A percentile compares a stretch with the other conserved stretches of the same genome.
Evolutionary conservation across 2,329 filamentous ascomycete species (phyloP).

Genomic region (Fusarium mundagurra): DNA sequence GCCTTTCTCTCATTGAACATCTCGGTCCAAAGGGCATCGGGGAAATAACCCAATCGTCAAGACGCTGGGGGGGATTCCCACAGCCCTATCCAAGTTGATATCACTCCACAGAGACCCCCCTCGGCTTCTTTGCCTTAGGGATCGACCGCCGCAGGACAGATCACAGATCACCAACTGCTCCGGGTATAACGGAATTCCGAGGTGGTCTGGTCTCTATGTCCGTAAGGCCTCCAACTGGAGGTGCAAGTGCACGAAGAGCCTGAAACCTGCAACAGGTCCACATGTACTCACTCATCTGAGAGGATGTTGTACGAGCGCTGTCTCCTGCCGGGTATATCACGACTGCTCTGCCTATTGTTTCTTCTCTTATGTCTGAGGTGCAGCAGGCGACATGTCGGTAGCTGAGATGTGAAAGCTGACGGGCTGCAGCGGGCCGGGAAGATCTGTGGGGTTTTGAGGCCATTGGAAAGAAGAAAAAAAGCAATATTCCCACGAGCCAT

Average conservation of each 20-base stretch:
- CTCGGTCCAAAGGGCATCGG: not conserved
- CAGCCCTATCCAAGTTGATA: slow-evolving; percentile 28
- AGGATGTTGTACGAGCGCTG: not conserved
- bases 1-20: slow-evolving; percentile 1
- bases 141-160: slow-evolving; percentile 9
- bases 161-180: slow-evolving; percentile 12
- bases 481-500: slow-evolving; percentile 11
- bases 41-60: not conserved
- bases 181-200: not conserved
- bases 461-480: slow-evolving; percentile 13
- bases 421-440: slow-evolving; percentile 31
- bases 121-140: slow-evolving; percentile 19
- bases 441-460: slow-evolving; percentile 34
- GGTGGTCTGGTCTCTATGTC: not conserved
- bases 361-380: slow-evolving; percentile 12
- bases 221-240: slow-evolving; percentile 17
- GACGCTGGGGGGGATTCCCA: not conserved
- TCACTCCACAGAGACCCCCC: slow-evolving; percentile 17
- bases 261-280: slow-evolving; percentile 15
- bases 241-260: not conserved
- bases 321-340: not conserved
- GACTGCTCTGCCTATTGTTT: not conserved
- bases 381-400: slow-evolving; percentile 18
- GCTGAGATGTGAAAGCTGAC: slow-evolving; percentile 31
- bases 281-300: slow-evolving; percentile 12